phyloP scores from a whole-genome alignment of 2,329 filamentous ascomycete species.

The Epichloe glyceriae region DNA sequence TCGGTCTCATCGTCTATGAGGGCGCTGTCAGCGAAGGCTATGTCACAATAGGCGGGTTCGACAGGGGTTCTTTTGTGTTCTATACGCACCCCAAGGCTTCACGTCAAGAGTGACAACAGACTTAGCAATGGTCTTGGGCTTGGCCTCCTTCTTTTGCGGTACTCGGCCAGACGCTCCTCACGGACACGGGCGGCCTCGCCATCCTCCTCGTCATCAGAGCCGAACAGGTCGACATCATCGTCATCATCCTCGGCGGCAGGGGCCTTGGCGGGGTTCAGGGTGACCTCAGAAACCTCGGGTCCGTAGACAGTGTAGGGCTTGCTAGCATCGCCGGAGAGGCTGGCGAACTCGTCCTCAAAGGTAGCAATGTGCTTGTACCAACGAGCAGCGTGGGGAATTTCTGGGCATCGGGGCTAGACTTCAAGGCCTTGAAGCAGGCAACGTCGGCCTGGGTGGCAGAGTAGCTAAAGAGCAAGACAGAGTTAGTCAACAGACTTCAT shows the following conservation, averaged over 20 bases:
- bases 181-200: conserved; percentile 71
- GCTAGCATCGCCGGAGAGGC: conserved; percentile 79
- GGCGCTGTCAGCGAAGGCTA: not conserved
- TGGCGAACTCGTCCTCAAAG: conserved; percentile 85
- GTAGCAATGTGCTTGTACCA: conserved; percentile 99
- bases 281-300: conserved; percentile 64
- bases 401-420: conserved; percentile 57
- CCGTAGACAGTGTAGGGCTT: conserved; percentile 86
- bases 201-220: conserved; percentile 86
- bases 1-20: conserved; percentile 76
- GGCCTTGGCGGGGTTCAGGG: conserved; percentile 77
- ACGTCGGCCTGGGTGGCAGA: conserved; percentile 89
- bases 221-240: conserved; percentile 87
- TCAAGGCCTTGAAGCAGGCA: conserved; percentile 83
- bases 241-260: conserved; percentile 54
- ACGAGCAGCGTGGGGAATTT: conserved; percentile 88
- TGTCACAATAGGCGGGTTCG: not conserved
- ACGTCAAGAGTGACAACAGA: conserved; percentile 91
- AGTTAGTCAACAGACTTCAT: not conserved
- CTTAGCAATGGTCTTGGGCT: conserved; percentile 87
- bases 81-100: conserved; percentile 83
- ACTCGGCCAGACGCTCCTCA: conserved; percentile 83
- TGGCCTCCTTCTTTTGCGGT: conserved; percentile 94
- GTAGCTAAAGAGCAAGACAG: conserved; percentile 24
- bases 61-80: not conserved